Conservation (phyloP, 257 asterid genomes). For the Striga asiatica region DNA sequence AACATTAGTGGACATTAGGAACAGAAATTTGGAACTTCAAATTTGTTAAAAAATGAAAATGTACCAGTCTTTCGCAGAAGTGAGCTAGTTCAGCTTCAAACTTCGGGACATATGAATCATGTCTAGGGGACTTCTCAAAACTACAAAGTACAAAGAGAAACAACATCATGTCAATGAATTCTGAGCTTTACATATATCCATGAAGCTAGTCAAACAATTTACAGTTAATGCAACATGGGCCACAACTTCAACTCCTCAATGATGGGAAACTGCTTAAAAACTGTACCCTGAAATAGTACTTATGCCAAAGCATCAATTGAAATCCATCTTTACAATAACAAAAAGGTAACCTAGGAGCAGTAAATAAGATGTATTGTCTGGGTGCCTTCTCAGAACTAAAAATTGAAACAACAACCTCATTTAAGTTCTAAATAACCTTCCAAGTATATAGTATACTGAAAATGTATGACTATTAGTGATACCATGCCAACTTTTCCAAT, state of each 20-base stretch:
- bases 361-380: background rate
- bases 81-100: constrained; percentile 94
- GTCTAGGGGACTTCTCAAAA: constrained; percentile 89
- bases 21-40: background rate
- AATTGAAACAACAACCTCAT: no score
- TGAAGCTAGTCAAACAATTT: background rate
- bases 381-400: no score
- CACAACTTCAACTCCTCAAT: no score
- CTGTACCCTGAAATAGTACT: background rate
- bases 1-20: background rate
- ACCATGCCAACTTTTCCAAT: no score
- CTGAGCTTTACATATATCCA: background rate
- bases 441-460: no score
- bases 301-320: background rate
- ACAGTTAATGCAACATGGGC: constrained; percentile 4
- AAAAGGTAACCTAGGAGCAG: background rate
- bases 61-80: constrained; percentile 86
- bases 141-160: constrained; percentile 41
- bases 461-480: no score
- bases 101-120: constrained; percentile 69
- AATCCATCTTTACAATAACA: background rate
- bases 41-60: constrained; percentile 21
- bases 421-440: no score
- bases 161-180: constrained; percentile 15
- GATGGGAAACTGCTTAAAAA: background rate